A percentile compares a stretch with the other conserved stretches of the same genome.
Conservation (phyloP, 2,329 filamentous ascomycete species). For the Fusarium staphyleae region DNA sequence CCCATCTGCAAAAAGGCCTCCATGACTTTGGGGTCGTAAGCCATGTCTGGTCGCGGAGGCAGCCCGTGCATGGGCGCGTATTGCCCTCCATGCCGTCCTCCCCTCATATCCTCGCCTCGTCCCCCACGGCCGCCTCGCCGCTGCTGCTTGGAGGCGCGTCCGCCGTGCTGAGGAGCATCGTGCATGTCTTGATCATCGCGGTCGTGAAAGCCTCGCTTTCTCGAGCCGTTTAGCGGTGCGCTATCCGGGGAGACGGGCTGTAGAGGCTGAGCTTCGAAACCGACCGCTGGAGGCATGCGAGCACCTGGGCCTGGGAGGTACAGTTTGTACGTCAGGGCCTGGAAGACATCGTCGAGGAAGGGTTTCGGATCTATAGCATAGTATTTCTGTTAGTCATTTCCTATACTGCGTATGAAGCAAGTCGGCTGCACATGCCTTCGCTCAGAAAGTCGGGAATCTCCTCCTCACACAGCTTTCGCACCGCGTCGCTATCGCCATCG, state of each 20-base stretch:
- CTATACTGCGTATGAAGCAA: neutral
- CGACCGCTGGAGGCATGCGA: constrained; percentile 48
- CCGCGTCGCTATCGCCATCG: constrained; percentile 69
- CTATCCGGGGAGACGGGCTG: constrained; percentile 29
- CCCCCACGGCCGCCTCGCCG: constrained; percentile 58
- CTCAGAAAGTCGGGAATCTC: constrained; percentile 79
- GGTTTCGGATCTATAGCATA: constrained; percentile 45
- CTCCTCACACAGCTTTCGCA: constrained; percentile 71
- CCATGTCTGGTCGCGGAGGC: constrained; percentile 42
- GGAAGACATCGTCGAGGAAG: constrained; percentile 77
- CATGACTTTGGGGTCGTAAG: constrained; percentile 67
- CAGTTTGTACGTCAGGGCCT: constrained; percentile 67
- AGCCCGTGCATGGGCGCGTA: constrained; percentile 23
- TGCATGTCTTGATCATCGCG: constrained; percentile 36
- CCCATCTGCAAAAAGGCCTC: constrained; percentile 69
- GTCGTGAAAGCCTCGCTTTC: constrained; percentile 50
- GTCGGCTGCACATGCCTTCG: constrained; percentile 56
- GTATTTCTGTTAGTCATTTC: constrained; percentile 13
- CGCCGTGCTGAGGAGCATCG: constrained; percentile 40
- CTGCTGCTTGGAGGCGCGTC: constrained; percentile 65
- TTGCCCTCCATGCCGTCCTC: constrained; percentile 24
- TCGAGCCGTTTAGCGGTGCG: constrained; percentile 34
- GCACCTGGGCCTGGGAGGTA: constrained; percentile 68
- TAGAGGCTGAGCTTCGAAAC: constrained; percentile 12
- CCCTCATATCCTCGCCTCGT: constrained; percentile 34